Base-by-base conservation (phyloP, 441 rosid species). In the Adansonia madagascariensis region DNA sequence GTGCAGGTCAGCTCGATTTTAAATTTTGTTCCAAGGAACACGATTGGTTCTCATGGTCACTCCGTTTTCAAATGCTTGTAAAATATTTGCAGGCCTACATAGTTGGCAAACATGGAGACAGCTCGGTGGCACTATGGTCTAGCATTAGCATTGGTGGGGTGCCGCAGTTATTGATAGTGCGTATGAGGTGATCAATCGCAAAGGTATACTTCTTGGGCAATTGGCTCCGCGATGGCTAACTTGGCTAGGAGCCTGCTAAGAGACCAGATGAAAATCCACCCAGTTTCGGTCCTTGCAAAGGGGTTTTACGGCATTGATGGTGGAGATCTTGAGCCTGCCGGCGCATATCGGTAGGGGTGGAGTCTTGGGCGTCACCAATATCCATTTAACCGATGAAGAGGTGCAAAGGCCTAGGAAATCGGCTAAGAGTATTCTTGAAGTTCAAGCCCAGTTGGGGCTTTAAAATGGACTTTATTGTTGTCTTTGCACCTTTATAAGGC, bases 121-220 rank as follows among this genome's bases (percentile, higher is more conserved):
- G 94, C 77, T 94, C 98, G 0, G 98, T 94, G 65, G 98, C 98
- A 0, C 68, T 92, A 31, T 94, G 98, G 97, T 94, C 98, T 0
- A 89, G 94, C 85, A 94, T 94, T 66, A 92, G 95, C 62, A 90
- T 94, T 0, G 98, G 98, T 10, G 97, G 98, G 18, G 94, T 94
- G 64, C 97, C 98, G 85, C 76, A 1, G 98, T 94, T 0, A 82
- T 89, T 5, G 78, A 86, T 3, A 78, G 97, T 47, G 98, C 98
- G 3, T 89, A 94, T 41, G 97, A 94, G 71, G 98, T 94, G 60
- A 94, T 94, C 2, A 82, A 77, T 10, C 94, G 92, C 47, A 94
- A 94, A 77, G 97, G 44, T 92, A 92, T 85, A 94, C 98, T 6
- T 91, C 94, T 15, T 94, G 98, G 98, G 98, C 98, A 8, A 92